Evolutionary conservation across 805 yeast species (phyloP).

Genomic region (Wickerhamiella lipophila): DNA sequence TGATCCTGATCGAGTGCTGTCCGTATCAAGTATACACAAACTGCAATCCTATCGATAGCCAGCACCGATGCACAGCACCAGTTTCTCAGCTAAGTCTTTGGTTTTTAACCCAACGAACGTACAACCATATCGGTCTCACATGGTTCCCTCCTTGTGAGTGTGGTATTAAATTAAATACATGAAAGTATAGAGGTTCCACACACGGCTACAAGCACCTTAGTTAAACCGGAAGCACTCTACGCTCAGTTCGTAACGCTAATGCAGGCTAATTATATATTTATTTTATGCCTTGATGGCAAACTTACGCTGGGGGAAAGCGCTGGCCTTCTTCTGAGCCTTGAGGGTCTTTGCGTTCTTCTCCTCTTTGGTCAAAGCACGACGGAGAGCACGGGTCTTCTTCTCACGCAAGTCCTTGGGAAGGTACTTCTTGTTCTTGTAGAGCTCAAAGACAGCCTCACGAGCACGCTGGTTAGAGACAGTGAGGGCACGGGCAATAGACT

Average conservation of each 20-base stretch:
- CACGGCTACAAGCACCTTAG: too few species aligned
- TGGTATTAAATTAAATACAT: background rate
- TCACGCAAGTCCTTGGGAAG: slow-evolving; percentile 98
- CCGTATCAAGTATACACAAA: too few species aligned
- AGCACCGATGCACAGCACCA: too few species aligned
- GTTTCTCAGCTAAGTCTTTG: too few species aligned
- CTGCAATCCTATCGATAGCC: too few species aligned
- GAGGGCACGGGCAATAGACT: slow-evolving; percentile 95
- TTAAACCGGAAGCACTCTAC: background rate
- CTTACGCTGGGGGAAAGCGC: slow-evolving; percentile 97
- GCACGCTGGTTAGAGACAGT: slow-evolving; percentile 94
- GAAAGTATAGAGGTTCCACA: too few species aligned
- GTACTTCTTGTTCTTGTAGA: slow-evolving; percentile 77
- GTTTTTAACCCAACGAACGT: too few species aligned
- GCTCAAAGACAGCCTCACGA: slow-evolving; percentile 87
- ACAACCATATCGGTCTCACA: too few species aligned
- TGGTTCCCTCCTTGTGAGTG: background rate
- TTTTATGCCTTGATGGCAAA: slow-evolving; percentile 93
- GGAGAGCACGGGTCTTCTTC: slow-evolving; percentile 99
- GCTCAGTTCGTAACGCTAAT: background rate
- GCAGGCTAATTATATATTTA: background rate
- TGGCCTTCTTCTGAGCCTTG: slow-evolving; percentile 81
- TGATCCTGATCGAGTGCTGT: too few species aligned
- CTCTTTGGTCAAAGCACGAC: slow-evolving; percentile 85
- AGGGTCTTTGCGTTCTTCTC: slow-evolving; percentile 74